Conservation (phyloP, 148 eudicot genomes). For the Simmondsia chinensis region DNA sequence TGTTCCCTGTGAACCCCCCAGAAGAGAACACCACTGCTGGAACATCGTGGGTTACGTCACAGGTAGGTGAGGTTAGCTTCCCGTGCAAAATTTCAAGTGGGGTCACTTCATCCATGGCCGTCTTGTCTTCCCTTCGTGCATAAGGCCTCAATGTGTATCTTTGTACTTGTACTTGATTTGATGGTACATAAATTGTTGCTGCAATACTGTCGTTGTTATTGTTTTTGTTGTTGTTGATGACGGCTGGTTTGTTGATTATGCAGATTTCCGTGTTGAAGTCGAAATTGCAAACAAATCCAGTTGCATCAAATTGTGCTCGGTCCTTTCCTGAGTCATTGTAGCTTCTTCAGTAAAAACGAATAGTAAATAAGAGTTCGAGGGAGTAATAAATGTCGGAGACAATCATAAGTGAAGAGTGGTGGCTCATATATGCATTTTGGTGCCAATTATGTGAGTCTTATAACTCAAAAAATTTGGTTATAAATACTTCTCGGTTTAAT, state of each 20-base stretch:
- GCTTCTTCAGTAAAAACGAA: background rate
- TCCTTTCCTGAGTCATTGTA: constrained; percentile 15
- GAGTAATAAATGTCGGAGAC: too few relatives aligned
- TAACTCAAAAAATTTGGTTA: too few relatives aligned
- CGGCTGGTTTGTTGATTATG: constrained; percentile 17
- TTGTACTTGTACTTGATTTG: background rate
- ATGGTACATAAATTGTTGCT: constrained; percentile 15
- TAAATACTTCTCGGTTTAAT: too few relatives aligned
- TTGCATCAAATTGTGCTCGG: constrained; percentile 16
- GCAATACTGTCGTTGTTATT: background rate
- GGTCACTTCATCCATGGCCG: constrained; percentile 18
- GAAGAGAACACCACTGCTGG: constrained; percentile 57
- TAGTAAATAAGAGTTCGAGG: background rate
- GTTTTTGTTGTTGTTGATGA: constrained; percentile 13
- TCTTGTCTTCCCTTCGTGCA: constrained; percentile 23
- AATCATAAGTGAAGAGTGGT: too few relatives aligned
- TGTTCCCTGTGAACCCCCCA: constrained; percentile 38
- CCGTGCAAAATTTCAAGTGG: constrained; percentile 26
- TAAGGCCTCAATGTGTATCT: constrained; percentile 26
- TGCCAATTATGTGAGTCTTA: too few relatives aligned
- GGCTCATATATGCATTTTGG: too few relatives aligned
- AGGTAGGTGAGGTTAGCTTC: constrained; percentile 14
- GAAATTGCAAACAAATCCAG: constrained; percentile 25
- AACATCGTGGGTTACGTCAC: constrained; percentile 31
- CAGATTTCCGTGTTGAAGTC: constrained; percentile 20